Base-by-base conservation (phyloP, 208 protist genomes). In the Trichomonas gallinae region DNA sequence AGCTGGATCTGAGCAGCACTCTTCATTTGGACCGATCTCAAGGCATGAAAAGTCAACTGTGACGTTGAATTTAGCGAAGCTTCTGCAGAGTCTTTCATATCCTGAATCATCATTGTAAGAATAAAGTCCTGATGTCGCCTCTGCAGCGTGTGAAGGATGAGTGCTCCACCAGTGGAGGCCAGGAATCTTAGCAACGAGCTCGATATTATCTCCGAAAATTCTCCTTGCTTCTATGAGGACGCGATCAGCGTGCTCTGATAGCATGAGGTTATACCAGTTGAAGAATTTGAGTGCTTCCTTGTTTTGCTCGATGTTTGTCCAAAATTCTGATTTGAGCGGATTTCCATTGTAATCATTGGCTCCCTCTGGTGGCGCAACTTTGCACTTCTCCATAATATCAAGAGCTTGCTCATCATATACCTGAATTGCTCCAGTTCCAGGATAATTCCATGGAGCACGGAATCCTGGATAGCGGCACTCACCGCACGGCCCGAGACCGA, bases 381-480 rank as follows among this genome's bases (percentile, higher is more conserved):
- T 85, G 81, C 81, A 42, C 81, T 85, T 85, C 81, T 42, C 31
- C 81, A 85, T 85, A 21, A 72, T 72, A 42, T 85, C 81, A 6
- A 40, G 34, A 40, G 81, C 81, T 44, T 85, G 36, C n/a, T n/a
- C 40, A 31, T 96, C 72, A 31, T 96, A 96, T 1, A 31, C 17
- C 31, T 96, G 93, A 17, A 63, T 48, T n/a, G 96, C 98, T 15
- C 98, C 97, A 26, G 97, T 38, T 34, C 97, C 97, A 38, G 96
- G 97, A 89, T 97, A 98, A 1, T 91, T 97, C 97, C 97, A 98
- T 34, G 96, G 87, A 17, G 36, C 3, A 10, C 81, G 11, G 46
- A 98, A 98, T 21, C 96, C 96, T 51, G 98, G 98, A 82, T 98
- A 98, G 40, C 98, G 96, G 44, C 98, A 63, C 46, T 98, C 98